Percentiles rank a stretch among this genome's conserved stretches.
These are phyloP conservation scores for Metschnikowia orientalis DNA, from an alignment of 805 yeast species.

Conservation along the genomic window DNA sequence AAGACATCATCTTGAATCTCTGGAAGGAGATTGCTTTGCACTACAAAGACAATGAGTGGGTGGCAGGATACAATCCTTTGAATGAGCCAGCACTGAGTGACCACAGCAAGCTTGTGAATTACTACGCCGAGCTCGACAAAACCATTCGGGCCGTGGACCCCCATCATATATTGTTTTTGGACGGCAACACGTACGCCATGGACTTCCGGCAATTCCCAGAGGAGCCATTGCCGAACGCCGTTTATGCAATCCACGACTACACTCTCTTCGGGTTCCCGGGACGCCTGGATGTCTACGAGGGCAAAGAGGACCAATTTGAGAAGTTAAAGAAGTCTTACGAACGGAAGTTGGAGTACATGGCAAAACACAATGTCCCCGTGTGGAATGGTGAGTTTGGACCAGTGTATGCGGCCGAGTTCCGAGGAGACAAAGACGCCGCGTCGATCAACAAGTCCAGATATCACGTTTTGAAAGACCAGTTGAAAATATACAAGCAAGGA, in stretches of 20 bases:
- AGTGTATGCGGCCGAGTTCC: slow-evolving; percentile 39
- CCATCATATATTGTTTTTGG: slow-evolving; percentile 46
- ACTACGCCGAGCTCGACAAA: slow-evolving; percentile 35
- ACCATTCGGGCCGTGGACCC: slow-evolving; percentile 43
- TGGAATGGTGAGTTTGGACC: slow-evolving; percentile 57
- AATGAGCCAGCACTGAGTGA: slow-evolving; percentile 49
- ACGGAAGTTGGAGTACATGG: slow-evolving; percentile 43
- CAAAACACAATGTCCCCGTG: slow-evolving; percentile 39
- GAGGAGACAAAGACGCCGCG: slow-evolving; percentile 40
- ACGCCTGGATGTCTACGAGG: slow-evolving; percentile 30
- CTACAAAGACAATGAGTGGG: slow-evolving; percentile 44
- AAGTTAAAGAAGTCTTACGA: slow-evolving; percentile 37
- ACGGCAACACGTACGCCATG: slow-evolving; percentile 49
- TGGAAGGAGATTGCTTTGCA: slow-evolving; percentile 44
- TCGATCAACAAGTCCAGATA: slow-evolving; percentile 38
- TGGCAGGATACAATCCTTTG: slow-evolving; percentile 53
- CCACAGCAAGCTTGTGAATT: slow-evolving; percentile 37
- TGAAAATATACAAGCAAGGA: slow-evolving; percentile 39
- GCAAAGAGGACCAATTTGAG: slow-evolving; percentile 31
- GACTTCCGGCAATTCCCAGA: slow-evolving; percentile 47
- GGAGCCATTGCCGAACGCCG: slow-evolving; percentile 37
- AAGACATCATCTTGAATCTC: slow-evolving; percentile 42
- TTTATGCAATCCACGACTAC: slow-evolving; percentile 51
- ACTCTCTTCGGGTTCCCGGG: slow-evolving; percentile 43
- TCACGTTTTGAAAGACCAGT: slow-evolving; percentile 42